Base-by-base conservation (phyloP, 129 eudicot genomes). In the Flaveria sonorensis region DNA sequence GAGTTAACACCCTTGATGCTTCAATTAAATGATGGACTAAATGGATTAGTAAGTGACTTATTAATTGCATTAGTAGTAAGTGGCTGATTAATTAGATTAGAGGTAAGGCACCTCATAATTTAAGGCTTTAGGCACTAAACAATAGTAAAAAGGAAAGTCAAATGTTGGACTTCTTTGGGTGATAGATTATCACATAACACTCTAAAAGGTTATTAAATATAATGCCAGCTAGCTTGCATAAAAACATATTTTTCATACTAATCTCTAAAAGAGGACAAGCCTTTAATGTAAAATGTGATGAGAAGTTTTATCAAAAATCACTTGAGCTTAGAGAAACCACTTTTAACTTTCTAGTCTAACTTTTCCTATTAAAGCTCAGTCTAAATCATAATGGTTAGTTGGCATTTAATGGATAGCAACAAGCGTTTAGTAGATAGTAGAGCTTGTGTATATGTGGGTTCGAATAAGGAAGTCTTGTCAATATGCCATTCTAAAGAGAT, bases 261-360 rank as follows among this genome's bases (percentile, higher is more conserved):
- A 30, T 9, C 3, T 16, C 64, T 51, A 71, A 4, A 20, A 18
- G 64, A 28, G 11, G 63, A 51, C 53, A 59, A 19, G 45, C 11
- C 46, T 63, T 63, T 15, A 11, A 63, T 63, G 46, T 63, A 63
- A 63, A 59, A 30, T 6, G 69, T 74, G 45, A 43, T 18, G 32
- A 42, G 76, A 57, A 74, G 59, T 23, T 73, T 73, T 21, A 73
- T 20, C 14, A 57, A 71, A 71, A 9, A 50, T 21, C 68, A 18
- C 53, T 15, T 63, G 45, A 71, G 30, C 75, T 51, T 30, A 51
- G 9, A 36, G 42, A 32, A 21, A 36, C 51, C 62, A 18, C 51
- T 20, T 19, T 21, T 72, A 20, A 16, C 43, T n/a, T 30, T 18
- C 48, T 51, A 50, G 47, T 36, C 16, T 64, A 18, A 39, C 50